A percentile compares a stretch with the other conserved stretches of the same genome.
Conservation (phyloP, 495 filamentous ascomycete species). For the Rhypophila decipiens region DNA sequence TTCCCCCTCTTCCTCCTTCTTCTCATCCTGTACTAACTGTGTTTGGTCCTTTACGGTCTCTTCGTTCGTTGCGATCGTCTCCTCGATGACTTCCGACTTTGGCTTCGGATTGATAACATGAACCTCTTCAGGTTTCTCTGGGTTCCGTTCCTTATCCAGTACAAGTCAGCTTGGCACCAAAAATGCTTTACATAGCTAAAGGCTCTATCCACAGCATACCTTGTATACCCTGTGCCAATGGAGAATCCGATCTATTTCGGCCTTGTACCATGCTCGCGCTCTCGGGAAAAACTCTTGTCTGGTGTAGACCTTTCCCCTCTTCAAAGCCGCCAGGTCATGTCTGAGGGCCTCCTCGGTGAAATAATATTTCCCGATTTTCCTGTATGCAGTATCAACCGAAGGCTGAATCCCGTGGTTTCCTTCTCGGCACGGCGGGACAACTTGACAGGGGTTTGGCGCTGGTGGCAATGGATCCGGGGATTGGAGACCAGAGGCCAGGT, state of each 20-base stretch:
- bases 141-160: too few relatives aligned
- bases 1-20: not conserved
- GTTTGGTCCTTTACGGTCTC: too few relatives aligned
- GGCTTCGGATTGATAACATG: too few relatives aligned
- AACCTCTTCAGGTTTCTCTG: too few relatives aligned
- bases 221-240: slow-evolving; percentile 5
- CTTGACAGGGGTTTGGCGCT: too few relatives aligned
- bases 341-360: slow-evolving; percentile 12
- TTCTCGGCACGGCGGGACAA: not conserved
- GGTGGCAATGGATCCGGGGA: too few relatives aligned
- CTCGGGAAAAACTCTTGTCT: slow-evolving; percentile 19
- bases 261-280: slow-evolving; percentile 25
- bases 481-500: too few relatives aligned
- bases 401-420: not conserved
- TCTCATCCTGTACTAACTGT: not conserved
- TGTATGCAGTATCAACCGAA: not conserved
- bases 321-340: slow-evolving; percentile 17
- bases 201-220: slow-evolving; percentile 1
- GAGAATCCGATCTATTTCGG: slow-evolving; percentile 18
- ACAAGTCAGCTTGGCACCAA: too few relatives aligned
- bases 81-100: too few relatives aligned
- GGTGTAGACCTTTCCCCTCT: slow-evolving; percentile 12
- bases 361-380: slow-evolving; percentile 13
- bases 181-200: not conserved
- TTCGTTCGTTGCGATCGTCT: too few relatives aligned